Conservation (phyloP, 495 filamentous ascomycete species). For the Neurospora hispaniola region DNA sequence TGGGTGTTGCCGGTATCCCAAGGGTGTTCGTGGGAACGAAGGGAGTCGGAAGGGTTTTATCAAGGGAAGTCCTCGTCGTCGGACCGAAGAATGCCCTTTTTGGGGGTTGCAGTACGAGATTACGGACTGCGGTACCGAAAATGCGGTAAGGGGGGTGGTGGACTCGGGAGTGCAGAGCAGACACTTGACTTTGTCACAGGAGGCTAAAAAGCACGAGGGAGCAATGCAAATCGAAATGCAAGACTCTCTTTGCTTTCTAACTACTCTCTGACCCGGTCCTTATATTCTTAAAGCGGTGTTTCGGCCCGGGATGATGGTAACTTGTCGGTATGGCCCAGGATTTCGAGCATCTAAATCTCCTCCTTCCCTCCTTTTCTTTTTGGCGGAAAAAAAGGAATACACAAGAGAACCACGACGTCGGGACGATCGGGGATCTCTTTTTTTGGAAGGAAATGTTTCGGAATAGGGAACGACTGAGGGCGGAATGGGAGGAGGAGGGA, state of each 20-base stretch:
- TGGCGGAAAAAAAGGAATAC: conserved; percentile 22
- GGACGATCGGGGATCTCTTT: neutral
- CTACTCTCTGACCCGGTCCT: conserved; percentile 8
- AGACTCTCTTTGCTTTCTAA: neutral
- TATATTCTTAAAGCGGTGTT: conserved; percentile 7
- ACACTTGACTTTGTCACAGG: neutral
- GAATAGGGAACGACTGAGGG: conserved; percentile 44
- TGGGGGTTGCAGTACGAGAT: neutral
- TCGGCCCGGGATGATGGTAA: conserved; percentile 9
- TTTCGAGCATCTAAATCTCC: conserved; percentile 23
- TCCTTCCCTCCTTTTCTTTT: conserved; percentile 32
- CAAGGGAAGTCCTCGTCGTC: conserved; percentile 24
- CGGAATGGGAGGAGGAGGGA: conserved; percentile 40
- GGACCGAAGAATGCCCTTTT: conserved; percentile 25
- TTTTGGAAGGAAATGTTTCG: conserved; percentile 36
- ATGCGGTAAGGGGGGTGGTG: neutral
- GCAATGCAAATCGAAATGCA: conserved; percentile 1
- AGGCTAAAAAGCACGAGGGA: conserved; percentile 1
- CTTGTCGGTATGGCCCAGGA: conserved; percentile 22
- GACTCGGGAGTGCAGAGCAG: neutral
- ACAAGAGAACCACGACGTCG: conserved; percentile 8
- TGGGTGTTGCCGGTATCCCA: neutral
- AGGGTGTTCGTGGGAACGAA: conserved; percentile 18
- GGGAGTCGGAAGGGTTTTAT: conserved; percentile 14
- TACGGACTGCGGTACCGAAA: neutral